Percentiles rank a stretch among this genome's conserved stretches.
These are phyloP conservation scores for Venturia nashicola DNA, from an alignment of 2,329 filamentous ascomycete genomes.

Conservation along the genomic window DNA sequence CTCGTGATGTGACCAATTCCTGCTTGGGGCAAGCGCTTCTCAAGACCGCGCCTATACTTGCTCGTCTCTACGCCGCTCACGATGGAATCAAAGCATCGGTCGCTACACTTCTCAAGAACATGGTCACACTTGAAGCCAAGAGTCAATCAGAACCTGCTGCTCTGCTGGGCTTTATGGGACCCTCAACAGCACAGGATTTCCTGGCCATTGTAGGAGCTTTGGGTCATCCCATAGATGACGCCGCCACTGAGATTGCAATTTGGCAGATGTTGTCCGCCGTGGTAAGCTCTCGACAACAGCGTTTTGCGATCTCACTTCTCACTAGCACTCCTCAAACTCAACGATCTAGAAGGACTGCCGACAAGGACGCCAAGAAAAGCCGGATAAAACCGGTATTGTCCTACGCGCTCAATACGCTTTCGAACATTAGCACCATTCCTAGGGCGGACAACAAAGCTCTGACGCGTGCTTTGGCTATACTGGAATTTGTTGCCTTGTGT, in stretches of 20 bases:
- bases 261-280: constrained; percentile 84
- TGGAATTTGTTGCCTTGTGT: constrained; percentile 77
- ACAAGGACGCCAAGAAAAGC: neutral
- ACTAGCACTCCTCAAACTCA: constrained; percentile 78
- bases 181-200: constrained; percentile 73
- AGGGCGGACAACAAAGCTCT: constrained; percentile 13
- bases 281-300: constrained; percentile 82
- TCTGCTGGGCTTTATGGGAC: constrained; percentile 77
- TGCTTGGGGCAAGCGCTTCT: constrained; percentile 69
- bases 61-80: constrained; percentile 61
- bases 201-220: constrained; percentile 65
- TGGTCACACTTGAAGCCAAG: constrained; percentile 56
- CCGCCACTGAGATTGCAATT: constrained; percentile 51
- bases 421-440: constrained; percentile 43
- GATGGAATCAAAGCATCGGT: constrained; percentile 54
- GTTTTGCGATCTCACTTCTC: constrained; percentile 87
- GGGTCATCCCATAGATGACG: constrained; percentile 60
- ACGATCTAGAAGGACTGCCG: constrained; percentile 22
- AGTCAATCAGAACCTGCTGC: constrained; percentile 71
- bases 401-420: constrained; percentile 59
- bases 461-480: constrained; percentile 49
- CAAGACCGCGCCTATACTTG: constrained; percentile 64
- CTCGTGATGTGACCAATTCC: constrained; percentile 54
- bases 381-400: constrained; percentile 53
- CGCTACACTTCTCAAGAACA: constrained; percentile 56